Evolutionary conservation across 2,329 filamentous ascomycete species (phyloP), one percentile per base, ranked within the genome.

Genomic region (Fusarium poae): DNA sequence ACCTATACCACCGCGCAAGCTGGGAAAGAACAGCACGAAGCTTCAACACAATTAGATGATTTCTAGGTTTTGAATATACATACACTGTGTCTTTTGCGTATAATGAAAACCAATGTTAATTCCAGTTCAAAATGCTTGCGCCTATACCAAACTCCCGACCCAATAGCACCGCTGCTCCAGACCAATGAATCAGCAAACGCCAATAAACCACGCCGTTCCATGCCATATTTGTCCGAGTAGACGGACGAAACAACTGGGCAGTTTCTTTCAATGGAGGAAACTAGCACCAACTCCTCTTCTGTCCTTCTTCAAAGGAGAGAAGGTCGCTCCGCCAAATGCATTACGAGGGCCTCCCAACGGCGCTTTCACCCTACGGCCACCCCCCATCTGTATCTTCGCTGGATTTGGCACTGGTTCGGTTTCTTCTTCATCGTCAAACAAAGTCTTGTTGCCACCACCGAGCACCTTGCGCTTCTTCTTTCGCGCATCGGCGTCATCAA

Each of bases 401-500:
- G 77, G 75, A 46, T 76, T 75, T 65, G 68, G 63, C 9, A 53
- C 20, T 62, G 75, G 80, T 62, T 87, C 87, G 13, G 78, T 88
- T 7, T 83, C 85, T 12, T 91, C 90, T 11, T 91, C 90, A 6
- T 90, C 90, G 11, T 91, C 90, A 61, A 95, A 93, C 8, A 96
- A 76, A 5, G 88, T 92, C 67, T 88, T 88, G 48, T 86, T 87
- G 23, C 85, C 83, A 23, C 80, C 81, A 6, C 89, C 88, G 2
- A 92, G 82, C 7, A 93, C 80, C 79, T 93, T 94, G 66, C 91
- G 88, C 82, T 91, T 94, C 84, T 91, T 93, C 76, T 88, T 89
- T 78, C 84, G 86, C 9, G 78, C 81, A 67, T 84, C 81, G 30
- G 70, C 72, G 68, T 80, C 79, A 44, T 56, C 62, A 32, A 63